Evolutionary conservation across 352 stramenopile species (phyloP).

Genomic region (Phytopythium vexans): DNA sequence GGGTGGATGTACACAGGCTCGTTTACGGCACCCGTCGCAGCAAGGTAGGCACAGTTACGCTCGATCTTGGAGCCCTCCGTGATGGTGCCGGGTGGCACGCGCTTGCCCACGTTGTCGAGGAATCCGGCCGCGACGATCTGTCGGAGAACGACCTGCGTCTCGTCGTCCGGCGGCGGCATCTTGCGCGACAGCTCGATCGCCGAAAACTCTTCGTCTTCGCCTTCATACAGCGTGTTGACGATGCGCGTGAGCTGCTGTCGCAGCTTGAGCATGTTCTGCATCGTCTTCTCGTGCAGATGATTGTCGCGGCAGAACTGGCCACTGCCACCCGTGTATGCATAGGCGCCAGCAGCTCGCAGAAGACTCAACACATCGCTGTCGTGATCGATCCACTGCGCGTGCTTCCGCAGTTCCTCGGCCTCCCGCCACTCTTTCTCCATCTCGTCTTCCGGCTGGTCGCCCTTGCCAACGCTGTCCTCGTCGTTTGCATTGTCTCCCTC

Average conservation of each 20-base stretch:
- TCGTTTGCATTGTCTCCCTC: constrained; percentile 25
- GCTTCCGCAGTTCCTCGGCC: constrained; percentile 65
- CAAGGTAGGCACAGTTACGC: constrained; percentile 77
- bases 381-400: constrained; percentile 74
- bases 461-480: too few relatives aligned
- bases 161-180: constrained; percentile 62
- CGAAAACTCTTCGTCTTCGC: constrained; percentile 28
- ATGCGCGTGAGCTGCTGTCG: constrained; percentile 80
- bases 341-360: constrained; percentile 70
- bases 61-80: constrained; percentile 80
- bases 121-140: constrained; percentile 82
- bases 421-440: constrained; percentile 75
- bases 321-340: constrained; percentile 66
- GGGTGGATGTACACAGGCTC: constrained; percentile 84
- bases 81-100: constrained; percentile 65
- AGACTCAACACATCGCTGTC: constrained; percentile 82
- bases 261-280: constrained; percentile 88
- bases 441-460: too few relatives aligned
- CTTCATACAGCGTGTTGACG: constrained; percentile 63
- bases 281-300: constrained; percentile 82
- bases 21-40: constrained; percentile 47
- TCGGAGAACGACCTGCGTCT: constrained; percentile 55
- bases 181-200: constrained; percentile 49
- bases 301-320: constrained; percentile 70
- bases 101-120: constrained; percentile 80